Evolutionary conservation across 306 rosid genomes (phyloP).

Genomic region (Mucuna pruriens): DNA sequence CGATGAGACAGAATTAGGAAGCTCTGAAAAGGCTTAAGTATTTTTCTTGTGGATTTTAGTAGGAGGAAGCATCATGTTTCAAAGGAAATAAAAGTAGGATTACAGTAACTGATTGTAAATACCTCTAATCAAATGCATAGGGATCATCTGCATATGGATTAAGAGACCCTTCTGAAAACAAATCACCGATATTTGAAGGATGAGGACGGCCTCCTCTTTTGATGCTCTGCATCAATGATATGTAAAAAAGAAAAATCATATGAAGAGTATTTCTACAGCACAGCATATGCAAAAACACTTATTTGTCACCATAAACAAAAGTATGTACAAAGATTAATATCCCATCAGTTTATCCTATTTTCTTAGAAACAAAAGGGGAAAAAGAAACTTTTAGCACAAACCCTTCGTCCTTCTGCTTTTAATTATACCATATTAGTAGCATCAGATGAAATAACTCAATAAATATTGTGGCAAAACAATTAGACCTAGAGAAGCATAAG

Average conservation of each 20-base stretch:
- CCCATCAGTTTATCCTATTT: conserved; percentile 6
- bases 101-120: conserved; percentile 37
- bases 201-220: conserved; percentile 58
- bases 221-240: conserved; percentile 51
- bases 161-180: conserved; percentile 97
- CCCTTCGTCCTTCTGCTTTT: neutral
- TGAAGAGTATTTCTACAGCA: neutral
- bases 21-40: neutral
- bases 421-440: neutral
- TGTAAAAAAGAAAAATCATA: neutral
- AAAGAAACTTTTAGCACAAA: neutral
- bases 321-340: conserved; percentile 13
- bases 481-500: conserved; percentile 30
- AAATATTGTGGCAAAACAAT: conserved; percentile 21
- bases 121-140: conserved; percentile 94
- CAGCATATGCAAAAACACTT: conserved; percentile 13
- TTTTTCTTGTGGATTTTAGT: neutral
- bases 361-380: neutral
- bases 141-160: conserved; percentile 99
- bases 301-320: conserved; percentile 24
- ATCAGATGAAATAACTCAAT: conserved; percentile 24
- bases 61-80: conserved; percentile 15
- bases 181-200: conserved; percentile 84
- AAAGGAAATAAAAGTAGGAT: conserved; percentile 18
- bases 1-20: neutral